Base-by-base conservation (phyloP, 345 rosid species). In the Balakata baccata region DNA sequence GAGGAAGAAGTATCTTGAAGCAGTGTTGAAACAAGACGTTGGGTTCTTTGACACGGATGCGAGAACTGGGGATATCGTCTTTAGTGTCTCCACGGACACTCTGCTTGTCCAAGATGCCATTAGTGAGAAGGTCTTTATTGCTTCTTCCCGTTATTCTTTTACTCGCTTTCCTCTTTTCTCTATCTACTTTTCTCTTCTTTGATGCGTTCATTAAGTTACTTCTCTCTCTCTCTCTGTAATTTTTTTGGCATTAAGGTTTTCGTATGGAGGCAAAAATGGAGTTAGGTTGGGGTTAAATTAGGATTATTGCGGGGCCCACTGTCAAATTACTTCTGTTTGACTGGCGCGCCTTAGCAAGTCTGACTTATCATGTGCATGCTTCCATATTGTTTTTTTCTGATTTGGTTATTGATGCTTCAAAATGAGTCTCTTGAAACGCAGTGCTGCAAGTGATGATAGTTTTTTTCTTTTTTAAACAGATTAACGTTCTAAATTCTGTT, bases 91-190 rank as follows among this genome's bases (percentile, higher is more conserved):
- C 20, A 95, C 99, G 11, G 99, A 95, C 81, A 95, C 99, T 68
- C 91, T 95, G 72, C 98, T 95, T 51, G 98, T 95, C 74, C 99
- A 95, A 91, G 99, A 95, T 77, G 99, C 99, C 86, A 95, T 95
- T 74, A 92, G 99, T 66, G 98, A 95, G 79, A 95, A 95, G 98
- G 98, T 94, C 39, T 47, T 29, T 29, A 29, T 29, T 29, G 34
- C 34, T 29, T 29, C 34, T 29, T 29, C 34, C 34, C 34, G 34
- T 47, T 11, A 1, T 38, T 74, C 17, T 23, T 16, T 41, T 37
- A 3, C 9, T 45, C 22, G 1, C 43, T 52, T 25, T 13, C 58
- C 65, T 43, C 5, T 43, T 43, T 43, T 43, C 47, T 43, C 9
- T 5, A 7, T 43, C 47, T 43, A 7, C n/a, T 49, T 14, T 54